Conservation (phyloP, 2,329 filamentous ascomycete genomes). For the Cordyceps militaris region DNA sequence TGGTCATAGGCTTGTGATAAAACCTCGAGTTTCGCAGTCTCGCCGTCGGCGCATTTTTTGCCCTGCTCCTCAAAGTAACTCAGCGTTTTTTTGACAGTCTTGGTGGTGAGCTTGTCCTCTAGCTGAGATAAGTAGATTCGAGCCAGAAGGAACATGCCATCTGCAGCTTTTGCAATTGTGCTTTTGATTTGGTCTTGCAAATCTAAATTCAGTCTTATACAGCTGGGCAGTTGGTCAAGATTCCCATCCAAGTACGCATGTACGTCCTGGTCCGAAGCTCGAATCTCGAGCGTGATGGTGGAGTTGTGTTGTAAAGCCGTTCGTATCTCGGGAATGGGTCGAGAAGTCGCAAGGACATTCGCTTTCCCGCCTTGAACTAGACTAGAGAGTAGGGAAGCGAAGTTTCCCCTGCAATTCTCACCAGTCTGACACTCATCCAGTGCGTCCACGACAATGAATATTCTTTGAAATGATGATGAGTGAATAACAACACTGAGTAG, state of each 20-base stretch:
- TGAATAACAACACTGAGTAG: background rate
- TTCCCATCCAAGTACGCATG: constrained; percentile 2
- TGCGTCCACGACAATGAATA: constrained; percentile 20
- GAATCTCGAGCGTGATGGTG: constrained; percentile 9
- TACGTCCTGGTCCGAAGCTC: constrained; percentile 16
- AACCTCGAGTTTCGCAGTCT: constrained; percentile 22
- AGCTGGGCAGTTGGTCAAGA: constrained; percentile 1
- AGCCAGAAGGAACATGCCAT: constrained; percentile 14
- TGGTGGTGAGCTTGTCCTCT: constrained; percentile 17
- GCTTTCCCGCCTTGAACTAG: constrained; percentile 3
- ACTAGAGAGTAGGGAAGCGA: background rate
- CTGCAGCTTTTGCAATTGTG: constrained; percentile 1
- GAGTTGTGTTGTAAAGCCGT: background rate
- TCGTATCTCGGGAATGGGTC: constrained; percentile 15
- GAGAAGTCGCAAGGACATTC: constrained; percentile 21
- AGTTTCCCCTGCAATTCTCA: background rate
- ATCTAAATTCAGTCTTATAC: background rate
- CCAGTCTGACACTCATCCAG: constrained; percentile 20
- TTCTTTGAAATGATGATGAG: background rate
- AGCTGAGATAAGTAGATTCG: constrained; percentile 6
- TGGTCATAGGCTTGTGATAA: constrained; percentile 33
- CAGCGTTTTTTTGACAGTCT: constrained; percentile 21
- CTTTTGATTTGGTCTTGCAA: constrained; percentile 13
- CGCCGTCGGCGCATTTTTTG: background rate
- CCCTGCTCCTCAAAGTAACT: background rate